A percentile compares a stretch with the other conserved stretches of the same genome.
These are phyloP conservation scores for Drechslerella stenobrocha DNA, from an alignment of 2,329 filamentous ascomycete species.

Conservation along the genomic window DNA sequence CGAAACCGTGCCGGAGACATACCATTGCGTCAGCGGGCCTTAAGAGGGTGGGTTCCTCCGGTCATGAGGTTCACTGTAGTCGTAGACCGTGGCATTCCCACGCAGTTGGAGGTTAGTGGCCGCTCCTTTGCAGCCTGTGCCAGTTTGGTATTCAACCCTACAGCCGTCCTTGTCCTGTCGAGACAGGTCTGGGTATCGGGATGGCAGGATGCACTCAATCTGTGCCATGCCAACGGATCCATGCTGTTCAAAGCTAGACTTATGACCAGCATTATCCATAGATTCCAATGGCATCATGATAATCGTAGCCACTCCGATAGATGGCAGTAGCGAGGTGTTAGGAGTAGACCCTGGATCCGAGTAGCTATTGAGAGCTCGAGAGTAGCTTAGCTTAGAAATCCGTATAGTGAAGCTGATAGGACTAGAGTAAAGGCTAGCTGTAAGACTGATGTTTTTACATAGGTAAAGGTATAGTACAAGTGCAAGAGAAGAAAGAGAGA, in stretches of 20 bases:
- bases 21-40: conserved; percentile 5
- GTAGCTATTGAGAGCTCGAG: no score
- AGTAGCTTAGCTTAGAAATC: no score
- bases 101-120: conserved; percentile 5
- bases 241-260: no score
- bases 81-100: conserved; percentile 1
- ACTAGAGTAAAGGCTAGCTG: no score
- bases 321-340: no score
- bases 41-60: conserved; percentile 8
- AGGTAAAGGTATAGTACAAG: no score
- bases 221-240: neutral
- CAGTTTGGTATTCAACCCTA: conserved; percentile 8
- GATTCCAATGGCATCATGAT: neutral
- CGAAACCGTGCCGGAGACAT: no score
- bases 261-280: conserved; percentile 14
- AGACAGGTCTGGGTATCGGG: neutral
- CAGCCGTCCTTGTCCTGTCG: conserved; percentile 6
- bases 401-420: no score
- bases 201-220: neutral
- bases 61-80: conserved; percentile 13
- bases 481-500: no score
- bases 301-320: no score
- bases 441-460: no score
- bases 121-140: neutral
- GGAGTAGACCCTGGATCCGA: no score